These are phyloP conservation scores for Elsinoe arachidis DNA, from an alignment of 2,329 filamentous ascomycete species.

Conservation along the genomic window DNA sequence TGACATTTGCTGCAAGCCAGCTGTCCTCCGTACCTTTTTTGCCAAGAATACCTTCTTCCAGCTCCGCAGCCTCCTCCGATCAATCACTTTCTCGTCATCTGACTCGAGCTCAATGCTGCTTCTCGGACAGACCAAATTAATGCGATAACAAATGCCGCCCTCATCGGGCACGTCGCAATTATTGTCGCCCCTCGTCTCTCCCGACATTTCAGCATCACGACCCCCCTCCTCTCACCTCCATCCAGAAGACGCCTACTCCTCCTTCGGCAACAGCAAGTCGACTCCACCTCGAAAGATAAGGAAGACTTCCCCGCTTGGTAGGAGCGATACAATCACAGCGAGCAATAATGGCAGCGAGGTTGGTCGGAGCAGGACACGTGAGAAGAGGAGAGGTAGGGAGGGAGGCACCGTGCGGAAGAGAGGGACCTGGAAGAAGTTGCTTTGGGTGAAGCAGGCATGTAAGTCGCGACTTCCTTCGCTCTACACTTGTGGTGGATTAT, in stretches of 20 bases:
- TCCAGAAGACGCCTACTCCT: slow-evolving; percentile 73
- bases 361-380: slow-evolving; percentile 22
- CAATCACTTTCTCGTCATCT: background rate
- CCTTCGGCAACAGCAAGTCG: slow-evolving; percentile 25
- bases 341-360: slow-evolving; percentile 20
- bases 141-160: slow-evolving; percentile 11
- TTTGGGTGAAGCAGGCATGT: slow-evolving; percentile 98
- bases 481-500: background rate
- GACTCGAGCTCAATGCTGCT: background rate
- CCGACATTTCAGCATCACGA: background rate
- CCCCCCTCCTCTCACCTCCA: slow-evolving; percentile 49
- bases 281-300: slow-evolving; percentile 44
- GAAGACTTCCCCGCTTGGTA: slow-evolving; percentile 23
- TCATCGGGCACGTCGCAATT: slow-evolving; percentile 1
- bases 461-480: slow-evolving; percentile 27
- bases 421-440: slow-evolving; percentile 82
- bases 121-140: background rate
- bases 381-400: slow-evolving; percentile 43
- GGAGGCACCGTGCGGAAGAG: slow-evolving; percentile 56
- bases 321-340: slow-evolving; percentile 24
- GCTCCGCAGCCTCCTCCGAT: slow-evolving; percentile 8
- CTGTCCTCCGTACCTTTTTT: too few species aligned
- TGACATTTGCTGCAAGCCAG: background rate
- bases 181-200: slow-evolving; percentile 5
- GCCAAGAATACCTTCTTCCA: background rate